Evolutionary conservation across 2,329 filamentous ascomycete species (phyloP), one percentile per base, ranked within the genome.

Genomic region (Sclerotinia borealis): DNA sequence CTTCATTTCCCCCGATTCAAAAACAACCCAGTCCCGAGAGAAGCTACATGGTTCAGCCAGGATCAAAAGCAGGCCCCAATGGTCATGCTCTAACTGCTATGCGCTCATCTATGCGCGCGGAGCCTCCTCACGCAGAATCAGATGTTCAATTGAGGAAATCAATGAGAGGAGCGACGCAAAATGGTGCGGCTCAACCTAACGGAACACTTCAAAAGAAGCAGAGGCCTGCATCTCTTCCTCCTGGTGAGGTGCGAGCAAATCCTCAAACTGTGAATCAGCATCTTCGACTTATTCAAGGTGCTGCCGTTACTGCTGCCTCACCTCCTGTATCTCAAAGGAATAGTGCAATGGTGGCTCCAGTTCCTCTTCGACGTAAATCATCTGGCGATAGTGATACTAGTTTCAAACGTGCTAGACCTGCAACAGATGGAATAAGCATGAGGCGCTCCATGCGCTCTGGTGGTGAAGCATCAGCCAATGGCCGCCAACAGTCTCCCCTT

Each of bases 361-460:
- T 79, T 15, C 69, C 71, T 6, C 75, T 85, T 10, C 77, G 78
- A 63, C 82, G 87, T 2, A 82, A 79, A 11, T 80, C 78, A 22
- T 90, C 87, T 0, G 85, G 86, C 68, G 87, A 83, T 34, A 91
- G 88, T 70, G 87, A 91, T 50, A 96, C 90, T 76, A 96, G 91
- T 73, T 96, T 96, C 78, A 89, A 85, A 72, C 87, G 91, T 34
- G 76, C 79, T 49, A 82, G 83, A 65, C 77, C 81, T 43, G 73
- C 77, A 59, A 73, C 75, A 7, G 76, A 80, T 49, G 80, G 80
- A 0, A 83, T 85, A 60, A 82, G 79, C 1, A 91, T 96, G 80
- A 87, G 87, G 63, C 83, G 80, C 59, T 91, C 90, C 1, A 90
- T 96, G 90, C 83, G 92, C 64, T 77, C 76, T 31, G 73, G 68